Evolutionary conservation across 768 basidiomycete genomes (phyloP).

Genomic region (Albatrellus ellisii): DNA sequence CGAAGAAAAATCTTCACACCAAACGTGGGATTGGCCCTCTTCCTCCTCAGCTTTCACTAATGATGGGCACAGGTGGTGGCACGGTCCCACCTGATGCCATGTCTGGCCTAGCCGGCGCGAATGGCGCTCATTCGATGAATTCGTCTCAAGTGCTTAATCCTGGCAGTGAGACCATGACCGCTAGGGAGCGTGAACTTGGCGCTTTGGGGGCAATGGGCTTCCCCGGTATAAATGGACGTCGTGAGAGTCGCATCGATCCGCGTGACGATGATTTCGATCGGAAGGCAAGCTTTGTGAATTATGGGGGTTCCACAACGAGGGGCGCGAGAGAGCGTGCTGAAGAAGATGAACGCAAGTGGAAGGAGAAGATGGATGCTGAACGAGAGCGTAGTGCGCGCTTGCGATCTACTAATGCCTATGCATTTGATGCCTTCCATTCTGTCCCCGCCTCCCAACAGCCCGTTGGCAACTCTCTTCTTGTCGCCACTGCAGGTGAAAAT

Average conservation of each 20-base stretch:
- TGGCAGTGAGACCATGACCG: constrained; percentile 20
- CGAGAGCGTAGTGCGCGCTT: constrained; percentile 23
- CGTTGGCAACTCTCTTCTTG: constrained; percentile 20
- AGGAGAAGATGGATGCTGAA: constrained; percentile 33
- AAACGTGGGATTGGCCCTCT: constrained; percentile 69
- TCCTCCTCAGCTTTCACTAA: constrained; percentile 10
- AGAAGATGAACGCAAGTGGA: constrained; percentile 42
- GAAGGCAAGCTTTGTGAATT: too few relatives aligned
- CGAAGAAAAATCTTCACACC: constrained; percentile 98
- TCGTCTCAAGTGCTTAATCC: constrained; percentile 4
- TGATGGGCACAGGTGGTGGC: constrained; percentile 12
- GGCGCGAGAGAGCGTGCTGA: constrained; percentile 50
- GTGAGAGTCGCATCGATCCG: constrained; percentile 35
- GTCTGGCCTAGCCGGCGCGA: constrained; percentile 16
- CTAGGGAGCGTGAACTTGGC: constrained; percentile 34
- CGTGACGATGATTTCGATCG: constrained; percentile 25
- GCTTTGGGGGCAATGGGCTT: constrained; percentile 36
- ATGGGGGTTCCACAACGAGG: constrained; percentile 29
- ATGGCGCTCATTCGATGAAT: constrained; percentile 9
- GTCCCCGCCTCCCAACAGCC: constrained; percentile 29
- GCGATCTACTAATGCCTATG: constrained; percentile 29
- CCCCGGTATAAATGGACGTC: constrained; percentile 14
- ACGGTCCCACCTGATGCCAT: constrained; percentile 11
- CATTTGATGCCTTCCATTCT: constrained; percentile 74
- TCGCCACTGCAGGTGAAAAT: constrained; percentile 13